These are phyloP conservation scores for Raffaelea albimanens DNA, from an alignment of 2,329 filamentous ascomycete species.

Conservation along the genomic window DNA sequence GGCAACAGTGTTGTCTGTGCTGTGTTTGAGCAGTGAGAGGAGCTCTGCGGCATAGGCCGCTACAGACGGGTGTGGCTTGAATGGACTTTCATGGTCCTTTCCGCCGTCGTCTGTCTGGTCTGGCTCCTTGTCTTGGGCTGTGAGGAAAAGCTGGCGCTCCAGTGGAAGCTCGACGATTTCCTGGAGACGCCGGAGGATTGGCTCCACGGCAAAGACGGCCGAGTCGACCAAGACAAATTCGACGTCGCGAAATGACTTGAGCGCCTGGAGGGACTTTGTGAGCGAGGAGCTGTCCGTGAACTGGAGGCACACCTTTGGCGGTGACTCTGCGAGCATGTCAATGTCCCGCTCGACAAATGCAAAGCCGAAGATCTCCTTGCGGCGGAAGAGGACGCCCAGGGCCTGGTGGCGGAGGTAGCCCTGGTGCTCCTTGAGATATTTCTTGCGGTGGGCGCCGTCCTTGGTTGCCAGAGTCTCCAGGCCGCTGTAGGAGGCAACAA, in stretches of 20 bases:
- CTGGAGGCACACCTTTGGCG: constrained; percentile 40
- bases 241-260: constrained; percentile 24
- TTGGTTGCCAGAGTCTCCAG: background rate
- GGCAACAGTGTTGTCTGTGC: no score
- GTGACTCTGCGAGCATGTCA: constrained; percentile 28
- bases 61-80: no score
- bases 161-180: constrained; percentile 46
- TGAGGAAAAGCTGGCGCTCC: constrained; percentile 40
- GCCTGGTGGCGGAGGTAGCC: constrained; percentile 48
- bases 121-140: background rate
- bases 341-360: constrained; percentile 45
- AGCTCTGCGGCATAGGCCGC: no score
- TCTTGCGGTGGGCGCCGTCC: constrained; percentile 10
- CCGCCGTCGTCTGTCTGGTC: background rate
- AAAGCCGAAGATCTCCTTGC: constrained; percentile 47
- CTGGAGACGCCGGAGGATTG: constrained; percentile 52
- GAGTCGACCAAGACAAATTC: constrained; percentile 53
- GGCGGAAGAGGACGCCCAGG: constrained; percentile 50
- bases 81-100: no score
- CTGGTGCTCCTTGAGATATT: constrained; percentile 35
- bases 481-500: no score
- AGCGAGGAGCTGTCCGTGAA: constrained; percentile 38
- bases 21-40: no score
- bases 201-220: constrained; percentile 59
- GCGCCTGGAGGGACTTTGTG: constrained; percentile 31